Base-by-base conservation (phyloP, 1,284 basidiomycete genomes). In the Cutaneotrichosporon curvatum region DNA sequence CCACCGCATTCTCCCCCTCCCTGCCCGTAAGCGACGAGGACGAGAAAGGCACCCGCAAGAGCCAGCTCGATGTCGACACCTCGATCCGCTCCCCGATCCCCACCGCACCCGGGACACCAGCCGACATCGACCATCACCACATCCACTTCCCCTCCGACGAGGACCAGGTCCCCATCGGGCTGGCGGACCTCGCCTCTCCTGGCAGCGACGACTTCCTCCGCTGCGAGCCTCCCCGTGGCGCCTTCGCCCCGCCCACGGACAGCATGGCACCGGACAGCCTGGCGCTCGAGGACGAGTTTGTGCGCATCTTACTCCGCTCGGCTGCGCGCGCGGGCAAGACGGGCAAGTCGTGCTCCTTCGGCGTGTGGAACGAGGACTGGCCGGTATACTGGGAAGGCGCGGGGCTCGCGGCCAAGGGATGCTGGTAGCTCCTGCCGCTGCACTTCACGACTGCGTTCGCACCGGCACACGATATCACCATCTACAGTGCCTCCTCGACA, bases 351-450 rank as follows among this genome's bases (percentile, higher is more conserved):
- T 28, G 12, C 25, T 32, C 45, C 11, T 48, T 38, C 31, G 40
- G 36, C 10, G 21, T 43, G 11, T 56, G 54, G 54, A 43, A 45
- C 10, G 43, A 50, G 47, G 50, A 56, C 28, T 56, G 50, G 50
- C 54, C 54, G 15, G 37, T 52, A n/a, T 52, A 45, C 48, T 56
- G 54, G 54, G 54, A 56, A 37, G 54, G 54, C 10, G 54, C 50
- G 4, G 50, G 50, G 5, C 44, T 48, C n/a, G 43, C 43, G 10
- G 18, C 42, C 11, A 28, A 37, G 18, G 34, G 34, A n/a, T 37
- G 35, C 25, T 44, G 42, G 42, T 44, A 20, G n/a, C 16, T 34
- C 9, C 15, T n/a, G 25, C 25, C 25, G 25, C 25, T 7, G 7
- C 25, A 7, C 25, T 7, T 28, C 25, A 28, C n/a, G n/a, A n/a